These are phyloP conservation scores for Rhynchosporium graminicola DNA, from an alignment of 2,329 filamentous ascomycete species.

Conservation along the genomic window DNA sequence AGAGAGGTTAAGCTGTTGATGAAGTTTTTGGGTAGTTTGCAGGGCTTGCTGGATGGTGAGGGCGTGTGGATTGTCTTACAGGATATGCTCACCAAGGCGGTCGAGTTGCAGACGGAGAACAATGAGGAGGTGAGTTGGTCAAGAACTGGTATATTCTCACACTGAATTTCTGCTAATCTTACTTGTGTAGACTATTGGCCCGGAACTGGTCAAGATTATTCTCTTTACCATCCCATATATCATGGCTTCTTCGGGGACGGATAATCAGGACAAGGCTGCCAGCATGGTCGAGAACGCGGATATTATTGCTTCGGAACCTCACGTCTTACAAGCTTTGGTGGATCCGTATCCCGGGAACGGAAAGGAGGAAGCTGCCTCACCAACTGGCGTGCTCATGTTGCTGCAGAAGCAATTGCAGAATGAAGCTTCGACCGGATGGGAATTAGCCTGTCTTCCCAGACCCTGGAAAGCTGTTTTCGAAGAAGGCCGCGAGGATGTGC, in stretches of 20 bases:
- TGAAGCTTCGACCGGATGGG: conserved; percentile 75
- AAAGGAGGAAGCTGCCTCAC: conserved; percentile 60
- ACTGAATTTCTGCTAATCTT: conserved; percentile 17
- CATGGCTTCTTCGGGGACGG: conserved; percentile 70
- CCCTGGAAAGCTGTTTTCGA: conserved; percentile 66
- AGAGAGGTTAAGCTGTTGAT: conserved; percentile 87
- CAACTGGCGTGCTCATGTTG: conserved; percentile 74
- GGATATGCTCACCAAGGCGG: conserved; percentile 88
- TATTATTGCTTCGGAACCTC: conserved; percentile 86
- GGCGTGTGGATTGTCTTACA: conserved; percentile 84
- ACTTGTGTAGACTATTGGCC: conserved; percentile 58
- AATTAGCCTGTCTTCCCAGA: conserved; percentile 67
- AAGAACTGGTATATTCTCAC: background rate
- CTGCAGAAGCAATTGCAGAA: conserved; percentile 82
- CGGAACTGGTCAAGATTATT: conserved; percentile 96
- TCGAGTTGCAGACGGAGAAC: conserved; percentile 87
- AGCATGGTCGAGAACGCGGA: conserved; percentile 91
- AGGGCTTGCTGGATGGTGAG: conserved; percentile 76
- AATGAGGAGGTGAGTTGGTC: conserved; percentile 77
- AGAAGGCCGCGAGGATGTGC: conserved; percentile 62
- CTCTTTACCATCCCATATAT: conserved; percentile 91
- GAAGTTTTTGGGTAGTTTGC: conserved; percentile 85
- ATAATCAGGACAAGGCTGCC: conserved; percentile 71
- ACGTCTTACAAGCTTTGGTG: conserved; percentile 80
- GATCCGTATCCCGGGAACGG: conserved; percentile 76